Evolutionary conservation across 768 basidiomycete species (phyloP), one percentile per base, ranked within the genome.

Genomic region (Kwoniella mangroviensis): DNA sequence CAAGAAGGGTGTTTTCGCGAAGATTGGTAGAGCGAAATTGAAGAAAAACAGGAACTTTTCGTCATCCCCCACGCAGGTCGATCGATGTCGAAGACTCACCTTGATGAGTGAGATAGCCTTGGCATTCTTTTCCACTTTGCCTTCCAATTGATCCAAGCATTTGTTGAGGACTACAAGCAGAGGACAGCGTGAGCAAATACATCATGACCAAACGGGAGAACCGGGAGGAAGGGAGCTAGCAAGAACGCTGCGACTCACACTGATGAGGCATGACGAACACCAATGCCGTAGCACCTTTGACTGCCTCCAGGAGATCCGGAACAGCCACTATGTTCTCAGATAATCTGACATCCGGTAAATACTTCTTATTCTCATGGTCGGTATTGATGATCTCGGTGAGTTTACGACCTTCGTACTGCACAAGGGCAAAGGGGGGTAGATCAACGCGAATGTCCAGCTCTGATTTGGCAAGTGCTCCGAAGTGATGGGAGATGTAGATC

Each of bases 201-300:
- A 17, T 21, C 15, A 41, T 28, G 17, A 10, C 2, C 10, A 64
- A 13, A 19, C 17, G n/a, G n/a, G 19, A 22, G 65, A 66, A 54
- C 9, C 12, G 1, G 5, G 15, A 22, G 43, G 4, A 9, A n/a
- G n/a, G 57, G 49, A 24, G n/a, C 40, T 17, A 15, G 17, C 24
- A 34, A 57, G 45, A n/a, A 22, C 10, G 56, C 70, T 26, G 10
- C 24, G 40, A 80, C 78, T 72, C 63, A 80, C 81, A 83, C 75
- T 86, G 85, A 70, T 86, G 86, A n/a, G 86, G 86, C 64, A 85
- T 75, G 49, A 86, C 86, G 58, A 86, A 85, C 53, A 86, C 81
- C 59, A 86, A 67, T 0, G 84, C 84, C 12, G 85, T 86, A 11
- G 85, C 85, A 24, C 78, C 85, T 64, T 85, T 79, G 68, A 85